A percentile compares a stretch with the other conserved stretches of the same genome.
phyloP scores from a whole-genome alignment of 2,329 filamentous ascomycete species.

The Sporothrix curviconia region DNA sequence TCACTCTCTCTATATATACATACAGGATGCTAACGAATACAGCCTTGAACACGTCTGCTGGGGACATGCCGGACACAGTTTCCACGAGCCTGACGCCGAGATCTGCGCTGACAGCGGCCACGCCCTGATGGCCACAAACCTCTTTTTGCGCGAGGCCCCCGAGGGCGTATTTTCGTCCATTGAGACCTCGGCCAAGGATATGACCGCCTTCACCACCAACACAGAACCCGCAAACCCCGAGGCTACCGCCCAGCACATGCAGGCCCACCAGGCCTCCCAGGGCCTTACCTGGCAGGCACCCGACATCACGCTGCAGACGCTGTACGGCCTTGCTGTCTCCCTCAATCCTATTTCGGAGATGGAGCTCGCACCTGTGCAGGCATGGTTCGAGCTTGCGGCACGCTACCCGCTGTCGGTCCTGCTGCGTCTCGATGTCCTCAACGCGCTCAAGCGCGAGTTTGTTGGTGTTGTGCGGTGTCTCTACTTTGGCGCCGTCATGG shows the following conservation, averaged over 20 bases:
- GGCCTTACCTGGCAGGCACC: conserved; percentile 32
- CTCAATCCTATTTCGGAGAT: conserved; percentile 34
- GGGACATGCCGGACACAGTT: conserved; percentile 39
- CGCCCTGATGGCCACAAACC: conserved; percentile 38
- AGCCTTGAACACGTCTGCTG: conserved; percentile 49
- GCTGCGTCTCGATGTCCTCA: conserved; percentile 30
- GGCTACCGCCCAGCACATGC: not conserved
- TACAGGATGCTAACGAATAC: conserved; percentile 1
- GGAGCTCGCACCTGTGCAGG: conserved; percentile 47
- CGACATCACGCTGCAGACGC: conserved; percentile 35
- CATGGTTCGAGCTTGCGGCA: conserved; percentile 46
- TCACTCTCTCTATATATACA: too few relatives aligned
- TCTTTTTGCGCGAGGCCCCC: conserved; percentile 36
- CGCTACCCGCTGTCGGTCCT: conserved; percentile 35
- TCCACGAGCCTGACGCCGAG: conserved; percentile 6
- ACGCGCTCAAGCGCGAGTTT: conserved; percentile 35
- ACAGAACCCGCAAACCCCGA: not conserved
- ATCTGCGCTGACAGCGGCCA: conserved; percentile 31
- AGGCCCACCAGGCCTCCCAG: conserved; percentile 10
- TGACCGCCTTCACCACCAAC: conserved; percentile 17
- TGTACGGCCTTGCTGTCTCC: conserved; percentile 40
- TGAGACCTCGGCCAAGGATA: conserved; percentile 9
- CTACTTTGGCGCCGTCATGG: conserved; percentile 42
- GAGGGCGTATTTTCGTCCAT: conserved; percentile 26
- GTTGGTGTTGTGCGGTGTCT: conserved; percentile 39